Evolutionary conservation across 192 early-diverging fungal species (phyloP), one percentile per base, ranked within the genome.

Genomic region (Entophlyctis luteolus): DNA sequence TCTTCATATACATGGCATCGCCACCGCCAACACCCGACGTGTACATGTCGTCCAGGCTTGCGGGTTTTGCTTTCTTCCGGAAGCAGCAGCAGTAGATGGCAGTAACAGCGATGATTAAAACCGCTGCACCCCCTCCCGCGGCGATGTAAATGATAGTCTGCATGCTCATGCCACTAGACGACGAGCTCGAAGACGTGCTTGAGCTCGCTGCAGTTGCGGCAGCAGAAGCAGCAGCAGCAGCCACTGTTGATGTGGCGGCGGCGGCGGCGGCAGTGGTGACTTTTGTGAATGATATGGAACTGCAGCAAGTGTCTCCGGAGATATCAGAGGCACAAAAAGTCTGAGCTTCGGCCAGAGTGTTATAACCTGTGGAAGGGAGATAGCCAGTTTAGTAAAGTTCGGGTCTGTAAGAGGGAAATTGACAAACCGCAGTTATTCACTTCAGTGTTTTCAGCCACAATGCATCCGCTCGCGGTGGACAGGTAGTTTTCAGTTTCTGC

Each of bases 361-460:
- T n/a, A 32, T 50, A 63, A n/a, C 62, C 62, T 63, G 39, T 42
- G 48, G n/a, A 4, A 63, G 33, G 14, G n/a, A 20, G 22, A 35
- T 32, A 46, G 36, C 8, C 20, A 20, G 22, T n/a, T 16, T 18
- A 12, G 59, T 23, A 20, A 62, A 8, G n/a, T 12, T 12, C n/a
- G n/a, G n/a, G 39, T n/a, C 8, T 12, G n/a, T 8, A n/a, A 42
- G 39, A 42, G 8, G 8, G 39, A 42, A 42, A 42, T 16, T 45
- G 6, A 33, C 62, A 29, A 18, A 63, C 62, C 62, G 33, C 62
- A 63, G 31, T 63, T 63, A 0, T 12, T 14, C 25, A 12, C 31
- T 29, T 63, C 62, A 33, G 48, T 48, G 31, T 12, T 48, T 50
- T 63, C 62, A 20, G 27, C 62, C 8, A 63, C 62, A 27, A 50